Base-by-base conservation (phyloP, 2,329 filamentous ascomycete species). In the Lizonia empirigonia region DNA sequence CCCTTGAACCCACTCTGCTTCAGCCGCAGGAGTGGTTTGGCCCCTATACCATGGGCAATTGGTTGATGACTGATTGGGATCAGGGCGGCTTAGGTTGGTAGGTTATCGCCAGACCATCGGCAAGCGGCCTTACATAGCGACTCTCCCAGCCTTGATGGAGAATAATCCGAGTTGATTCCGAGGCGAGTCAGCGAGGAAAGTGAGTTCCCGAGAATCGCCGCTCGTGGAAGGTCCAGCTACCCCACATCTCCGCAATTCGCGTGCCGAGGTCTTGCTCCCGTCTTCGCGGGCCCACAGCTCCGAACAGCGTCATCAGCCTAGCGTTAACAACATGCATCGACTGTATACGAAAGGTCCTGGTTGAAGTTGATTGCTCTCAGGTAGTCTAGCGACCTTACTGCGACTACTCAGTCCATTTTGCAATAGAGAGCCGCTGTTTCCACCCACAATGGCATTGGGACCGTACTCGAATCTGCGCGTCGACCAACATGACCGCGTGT, bases 401-500 rank as follows among this genome's bases (percentile, higher is more conserved):
- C 8, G 13, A n/a, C n/a, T 1, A 2, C 27, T 30, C 6, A n/a
- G 7, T 30, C 13, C 26, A 12, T 7, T 15, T 7, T 15, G 27
- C 27, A 15, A 13, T 15, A n/a, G 27, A 15, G 2, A 30, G 5
- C n/a, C n/a, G 2, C 6, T 10, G 12, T 44, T 27, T n/a, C 37
- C n/a, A 40, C 27, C 33, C 34, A 55, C 39, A 23, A 70, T 70
- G 66, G 36, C 50, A 12, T 19, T 69, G 7, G 64, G 66, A 26
- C 40, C 63, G 12, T 73, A 79, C 58, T 70, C 70, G 34, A 75
- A 80, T 53, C 69, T 81, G 26, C 71, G 74, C 5, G 67, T 81
- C 24, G 74, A 77, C 46, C 76, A 76, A 46, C 65, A 78, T 65
- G 76, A 74, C 56, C 76, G 77, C 53, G 68, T 81, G 56, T 82